A percentile compares a stretch with the other conserved stretches of the same genome.
Evolutionary conservation across 2,329 filamentous ascomycete genomes (phyloP).

Genomic region (Aspergillus eucalypticola): DNA sequence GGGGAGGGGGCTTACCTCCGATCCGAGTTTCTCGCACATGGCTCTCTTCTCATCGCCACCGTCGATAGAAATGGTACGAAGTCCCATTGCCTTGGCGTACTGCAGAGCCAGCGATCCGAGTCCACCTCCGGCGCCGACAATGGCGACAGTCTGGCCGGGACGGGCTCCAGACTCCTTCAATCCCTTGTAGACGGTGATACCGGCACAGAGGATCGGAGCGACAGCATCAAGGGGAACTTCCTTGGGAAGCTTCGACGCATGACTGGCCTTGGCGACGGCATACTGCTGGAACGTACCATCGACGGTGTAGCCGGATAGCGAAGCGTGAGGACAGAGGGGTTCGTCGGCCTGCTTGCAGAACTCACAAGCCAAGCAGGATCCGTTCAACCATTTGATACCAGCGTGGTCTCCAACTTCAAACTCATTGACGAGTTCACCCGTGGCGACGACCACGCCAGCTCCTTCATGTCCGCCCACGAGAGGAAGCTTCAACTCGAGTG

Average conservation of each 20-base stretch:
- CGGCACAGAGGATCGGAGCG: conserved; percentile 80
- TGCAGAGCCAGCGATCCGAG: conserved; percentile 78
- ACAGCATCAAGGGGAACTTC: conserved; percentile 75
- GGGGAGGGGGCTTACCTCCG: conserved; percentile 45
- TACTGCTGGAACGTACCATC: conserved; percentile 95
- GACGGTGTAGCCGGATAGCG: conserved; percentile 86
- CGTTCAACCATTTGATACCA: conserved; percentile 91
- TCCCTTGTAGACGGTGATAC: conserved; percentile 89
- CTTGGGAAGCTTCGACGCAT: conserved; percentile 82
- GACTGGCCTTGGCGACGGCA: conserved; percentile 79
- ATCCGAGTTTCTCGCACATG: conserved; percentile 68
- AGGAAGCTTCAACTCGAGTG: conserved; percentile 76
- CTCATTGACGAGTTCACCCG: conserved; percentile 74
- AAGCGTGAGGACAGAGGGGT: conserved; percentile 73
- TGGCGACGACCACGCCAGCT: conserved; percentile 79
- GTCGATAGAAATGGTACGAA: conserved; percentile 79
- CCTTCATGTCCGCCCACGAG: conserved; percentile 80
- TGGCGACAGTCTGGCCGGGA: conserved; percentile 75
- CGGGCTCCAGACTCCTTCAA: conserved; percentile 76
- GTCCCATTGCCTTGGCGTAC: conserved; percentile 89
- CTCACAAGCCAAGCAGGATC: conserved; percentile 76
- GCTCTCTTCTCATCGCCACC: conserved; percentile 76
- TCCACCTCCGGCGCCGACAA: conserved; percentile 84
- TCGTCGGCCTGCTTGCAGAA: conserved; percentile 83
- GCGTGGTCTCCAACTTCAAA: conserved; percentile 80